Percentiles rank a stretch among this genome's conserved stretches.
Conservation (phyloP, 1,284 basidiomycete genomes). For the Pseudozyma tsukubaensis region DNA sequence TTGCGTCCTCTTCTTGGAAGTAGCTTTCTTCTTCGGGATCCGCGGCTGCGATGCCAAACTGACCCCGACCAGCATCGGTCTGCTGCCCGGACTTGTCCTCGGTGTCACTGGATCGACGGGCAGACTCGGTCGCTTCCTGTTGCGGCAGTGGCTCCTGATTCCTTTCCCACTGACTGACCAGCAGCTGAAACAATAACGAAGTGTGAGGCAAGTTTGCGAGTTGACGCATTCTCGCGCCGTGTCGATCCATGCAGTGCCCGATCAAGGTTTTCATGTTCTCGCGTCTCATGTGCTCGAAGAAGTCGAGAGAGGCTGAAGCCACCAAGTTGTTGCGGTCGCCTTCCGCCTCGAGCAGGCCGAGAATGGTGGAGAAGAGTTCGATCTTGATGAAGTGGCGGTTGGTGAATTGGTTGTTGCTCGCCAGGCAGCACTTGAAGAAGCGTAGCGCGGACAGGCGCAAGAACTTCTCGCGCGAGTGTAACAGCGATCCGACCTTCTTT, state of each 20-base stretch:
- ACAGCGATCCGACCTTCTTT: constrained; percentile 63
- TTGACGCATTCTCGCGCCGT: constrained; percentile 77
- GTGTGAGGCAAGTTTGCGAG: constrained; percentile 77
- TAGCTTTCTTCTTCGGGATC: constrained; percentile 82
- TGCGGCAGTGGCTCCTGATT: constrained; percentile 76
- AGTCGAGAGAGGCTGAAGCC: constrained; percentile 92
- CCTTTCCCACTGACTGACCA: constrained; percentile 87
- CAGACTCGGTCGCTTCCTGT: constrained; percentile 16
- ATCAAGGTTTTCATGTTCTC: constrained; percentile 84
- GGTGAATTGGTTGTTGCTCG: constrained; percentile 86
- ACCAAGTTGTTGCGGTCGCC: constrained; percentile 89
- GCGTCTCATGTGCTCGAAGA: constrained; percentile 86
- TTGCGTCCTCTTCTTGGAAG: constrained; percentile 83
- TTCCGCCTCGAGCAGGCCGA: constrained; percentile 84
- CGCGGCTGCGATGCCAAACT: constrained; percentile 72
- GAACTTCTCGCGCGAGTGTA: constrained; percentile 88
- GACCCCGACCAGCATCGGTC: constrained; percentile 50
- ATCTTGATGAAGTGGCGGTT: constrained; percentile 86
- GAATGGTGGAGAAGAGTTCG: constrained; percentile 82
- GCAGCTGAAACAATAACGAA: constrained; percentile 78
- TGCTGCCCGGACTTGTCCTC: constrained; percentile 27
- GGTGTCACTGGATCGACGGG: constrained; percentile 13
- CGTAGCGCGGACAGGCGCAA: constrained; percentile 76
- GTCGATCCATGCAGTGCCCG: constrained; percentile 82
- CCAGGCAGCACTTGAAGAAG: constrained; percentile 87